phyloP scores from a whole-genome alignment of 371 early-diverging fungal genomes.

The Choanephora cucurbitarum region DNA sequence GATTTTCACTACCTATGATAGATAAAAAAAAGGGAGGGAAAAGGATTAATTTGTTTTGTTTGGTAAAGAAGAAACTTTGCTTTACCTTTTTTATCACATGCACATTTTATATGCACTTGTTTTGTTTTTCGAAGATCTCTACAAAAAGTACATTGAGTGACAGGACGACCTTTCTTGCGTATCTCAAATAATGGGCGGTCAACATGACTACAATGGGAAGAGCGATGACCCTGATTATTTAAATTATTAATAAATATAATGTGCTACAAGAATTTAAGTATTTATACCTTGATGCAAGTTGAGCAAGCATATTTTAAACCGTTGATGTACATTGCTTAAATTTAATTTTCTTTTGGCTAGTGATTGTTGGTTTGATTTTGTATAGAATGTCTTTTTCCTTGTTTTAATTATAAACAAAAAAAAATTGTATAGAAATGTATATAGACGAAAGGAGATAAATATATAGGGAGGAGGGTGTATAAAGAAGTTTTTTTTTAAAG shows the following conservation, averaged over 20 bases:
- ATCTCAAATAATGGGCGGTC: constrained; percentile 73
- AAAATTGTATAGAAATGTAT: constrained; percentile 1
- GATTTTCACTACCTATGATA: background rate
- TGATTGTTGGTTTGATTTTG: background rate
- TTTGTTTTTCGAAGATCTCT: constrained; percentile 74
- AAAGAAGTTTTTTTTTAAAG: background rate
- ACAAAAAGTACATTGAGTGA: constrained; percentile 78
- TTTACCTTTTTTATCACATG: constrained; percentile 9
- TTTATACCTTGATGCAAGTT: constrained; percentile 40
- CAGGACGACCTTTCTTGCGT: constrained; percentile 78
- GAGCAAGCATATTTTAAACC: constrained; percentile 41
- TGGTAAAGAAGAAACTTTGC: background rate
- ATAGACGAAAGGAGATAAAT: constrained; percentile 1
- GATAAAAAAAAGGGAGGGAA: background rate
- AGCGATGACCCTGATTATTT: constrained; percentile 59
- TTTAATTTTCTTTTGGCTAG: background rate
- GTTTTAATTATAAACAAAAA: background rate
- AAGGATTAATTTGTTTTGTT: background rate
- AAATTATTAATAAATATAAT: constrained; percentile 3
- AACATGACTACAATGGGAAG: constrained; percentile 61
- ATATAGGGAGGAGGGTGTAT: constrained; percentile 2
- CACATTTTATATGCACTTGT: constrained; percentile 67
- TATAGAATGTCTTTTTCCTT: background rate
- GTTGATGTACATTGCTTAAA: constrained; percentile 35
- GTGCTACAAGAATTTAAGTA: constrained; percentile 6